Conservation (phyloP, 805 yeast species). For the Schwanniomyces pseudopolymorphus region DNA sequence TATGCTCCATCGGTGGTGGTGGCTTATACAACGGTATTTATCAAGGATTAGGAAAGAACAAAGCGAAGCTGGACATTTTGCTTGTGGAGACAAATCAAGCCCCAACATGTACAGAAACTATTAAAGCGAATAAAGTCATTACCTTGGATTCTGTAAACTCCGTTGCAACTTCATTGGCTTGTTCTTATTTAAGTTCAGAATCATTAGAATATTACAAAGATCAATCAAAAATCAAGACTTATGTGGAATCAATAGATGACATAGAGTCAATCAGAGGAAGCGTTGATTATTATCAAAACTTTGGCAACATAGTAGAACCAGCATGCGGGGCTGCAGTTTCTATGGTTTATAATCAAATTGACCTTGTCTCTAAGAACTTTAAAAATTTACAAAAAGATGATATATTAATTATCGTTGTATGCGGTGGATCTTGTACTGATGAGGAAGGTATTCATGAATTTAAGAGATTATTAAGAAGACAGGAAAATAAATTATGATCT, state of each 20-base stretch:
- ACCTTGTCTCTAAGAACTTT: conserved; percentile 22
- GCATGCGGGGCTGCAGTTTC: conserved; percentile 74
- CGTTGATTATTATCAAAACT: conserved; percentile 49
- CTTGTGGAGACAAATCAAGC: conserved; percentile 63
- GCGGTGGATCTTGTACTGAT: conserved; percentile 43
- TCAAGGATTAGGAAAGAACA: conserved; percentile 38
- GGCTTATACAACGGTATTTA: conserved; percentile 55
- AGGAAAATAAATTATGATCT: background rate
- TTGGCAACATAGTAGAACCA: conserved; percentile 58
- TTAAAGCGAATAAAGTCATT: conserved; percentile 46
- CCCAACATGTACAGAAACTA: conserved; percentile 54
- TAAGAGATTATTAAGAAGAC: conserved; percentile 4
- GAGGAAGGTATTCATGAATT: conserved; percentile 11
- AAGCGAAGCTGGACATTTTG: conserved; percentile 27
- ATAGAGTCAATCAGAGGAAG: conserved; percentile 55
- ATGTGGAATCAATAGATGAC: conserved; percentile 42
- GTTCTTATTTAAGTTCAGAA: conserved; percentile 52
- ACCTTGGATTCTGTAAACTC: conserved; percentile 47
- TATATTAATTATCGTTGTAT: conserved; percentile 54
- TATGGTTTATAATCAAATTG: conserved; percentile 42
- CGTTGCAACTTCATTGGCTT: conserved; percentile 65
- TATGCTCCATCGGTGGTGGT: conserved; percentile 60
- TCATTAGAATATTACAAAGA: conserved; percentile 42
- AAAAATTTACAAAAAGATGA: conserved; percentile 35
- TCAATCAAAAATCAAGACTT: conserved; percentile 13